These are phyloP conservation scores for Arbutus unedo DNA, from an alignment of 148 eudicot species.

Conservation along the genomic window DNA sequence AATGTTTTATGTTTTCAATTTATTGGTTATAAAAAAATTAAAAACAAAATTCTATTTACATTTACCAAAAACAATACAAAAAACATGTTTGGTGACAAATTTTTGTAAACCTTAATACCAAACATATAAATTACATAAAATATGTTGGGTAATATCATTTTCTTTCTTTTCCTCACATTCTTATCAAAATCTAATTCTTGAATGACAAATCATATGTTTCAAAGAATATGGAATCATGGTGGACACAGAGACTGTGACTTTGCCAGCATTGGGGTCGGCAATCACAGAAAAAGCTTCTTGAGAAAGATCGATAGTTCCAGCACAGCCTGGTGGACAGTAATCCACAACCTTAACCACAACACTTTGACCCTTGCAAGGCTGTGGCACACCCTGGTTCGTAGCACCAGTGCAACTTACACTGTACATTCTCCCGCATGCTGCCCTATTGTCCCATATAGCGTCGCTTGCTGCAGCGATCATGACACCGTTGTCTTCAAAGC, in stretches of 20 bases:
- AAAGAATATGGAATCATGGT: no score
- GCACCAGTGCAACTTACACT: neutral
- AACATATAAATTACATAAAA: no score
- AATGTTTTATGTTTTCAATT: no score
- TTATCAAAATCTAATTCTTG: no score
- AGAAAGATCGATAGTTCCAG: neutral
- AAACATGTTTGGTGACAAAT: no score
- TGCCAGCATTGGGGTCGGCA: slow-evolving; percentile 11
- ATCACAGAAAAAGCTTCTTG: slow-evolving; percentile 1
- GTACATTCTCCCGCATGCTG: slow-evolving; percentile 3
- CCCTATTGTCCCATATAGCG: neutral
- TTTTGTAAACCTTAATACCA: no score
- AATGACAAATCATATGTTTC: no score
- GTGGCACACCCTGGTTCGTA: neutral
- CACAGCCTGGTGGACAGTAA: slow-evolving; percentile 2
- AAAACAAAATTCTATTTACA: no score
- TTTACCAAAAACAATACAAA: no score
- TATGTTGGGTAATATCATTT: no score
- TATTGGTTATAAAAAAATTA: no score
- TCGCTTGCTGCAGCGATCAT: neutral
- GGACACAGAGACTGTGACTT: slow-evolving; percentile 4
- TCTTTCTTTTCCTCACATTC: no score
- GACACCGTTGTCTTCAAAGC: neutral
- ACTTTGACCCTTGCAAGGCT: neutral
- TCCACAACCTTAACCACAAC: slow-evolving; percentile 3